Base-by-base conservation (phyloP, 2,329 filamentous ascomycete genomes). In the Neofusicoccum ribis region DNA sequence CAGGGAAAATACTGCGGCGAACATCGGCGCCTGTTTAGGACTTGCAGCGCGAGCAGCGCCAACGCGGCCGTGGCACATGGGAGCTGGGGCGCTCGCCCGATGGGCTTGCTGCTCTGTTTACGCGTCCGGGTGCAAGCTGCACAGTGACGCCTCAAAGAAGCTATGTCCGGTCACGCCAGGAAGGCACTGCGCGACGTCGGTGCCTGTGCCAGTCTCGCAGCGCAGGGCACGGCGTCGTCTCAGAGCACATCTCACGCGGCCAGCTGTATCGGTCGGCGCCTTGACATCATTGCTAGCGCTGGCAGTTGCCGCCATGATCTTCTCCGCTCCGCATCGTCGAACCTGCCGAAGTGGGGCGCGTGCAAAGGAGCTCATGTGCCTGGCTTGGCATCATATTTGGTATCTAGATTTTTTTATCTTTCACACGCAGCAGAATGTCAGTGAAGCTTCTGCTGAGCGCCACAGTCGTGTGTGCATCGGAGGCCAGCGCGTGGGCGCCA, bases 331-430 rank as follows among this genome's bases (percentile, higher is more conserved):
- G 17, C 50, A 36, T 37, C 49, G 31, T 36, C 7, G 31, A 20
- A 50, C 49, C 27, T 37, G 5, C 31, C 49, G 14, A 34, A 31
- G 31, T 54, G 50, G 50, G 50, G 31, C 34, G 50, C 14, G n/a
- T 54, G 34, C 34, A 44, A 59, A 39, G 20, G 39, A 44, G 36
- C 54, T 44, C 12, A 17, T 44, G 23, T 44, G 37, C 54, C 36
- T 27, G 43, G 43, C 52, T 59, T 59, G 54, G 54, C 54, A 58
- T 44, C 54, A 58, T 14, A 31, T 31, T 31, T 58, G 54, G 39
- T 59, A 59, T 59, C 54, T 59, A 59, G 17, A 14, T 56, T 56
- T 51, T 9, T 47, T 31, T 5, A 5, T 20, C 20, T 47, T 47
- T 47, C 5, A 51, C 12, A 15, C 36, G 50, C 50, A 20, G 50